Percentiles rank a stretch among this genome's conserved stretches.
Conservation (phyloP, 768 basidiomycete genomes). For the Psilocybe subaeruginosa region DNA sequence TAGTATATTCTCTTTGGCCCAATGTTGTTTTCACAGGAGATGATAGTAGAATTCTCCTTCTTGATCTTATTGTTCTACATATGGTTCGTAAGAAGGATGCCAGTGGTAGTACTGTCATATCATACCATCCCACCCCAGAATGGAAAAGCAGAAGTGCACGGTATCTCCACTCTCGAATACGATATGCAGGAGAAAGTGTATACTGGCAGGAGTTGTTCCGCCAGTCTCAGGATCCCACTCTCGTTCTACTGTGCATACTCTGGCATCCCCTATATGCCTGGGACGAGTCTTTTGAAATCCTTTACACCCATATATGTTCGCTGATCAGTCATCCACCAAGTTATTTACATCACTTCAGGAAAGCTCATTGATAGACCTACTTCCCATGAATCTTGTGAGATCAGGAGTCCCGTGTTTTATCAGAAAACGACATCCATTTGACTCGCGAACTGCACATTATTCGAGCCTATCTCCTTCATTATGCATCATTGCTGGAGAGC, state of each 20-base stretch:
- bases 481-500: conserved; percentile 50
- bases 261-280: conserved; percentile 65
- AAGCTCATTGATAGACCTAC: no score
- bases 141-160: conserved; percentile 36
- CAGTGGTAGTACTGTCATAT: conserved; percentile 45
- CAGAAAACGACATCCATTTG: conserved; percentile 31
- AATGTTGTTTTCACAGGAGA: conserved; percentile 17
- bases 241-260: conserved; percentile 50
- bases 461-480: conserved; percentile 57
- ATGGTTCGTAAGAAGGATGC: conserved; percentile 37
- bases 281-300: conserved; percentile 56
- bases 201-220: conserved; percentile 45
- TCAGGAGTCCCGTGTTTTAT: conserved; percentile 21
- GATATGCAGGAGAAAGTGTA: conserved; percentile 39
- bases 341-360: conserved; percentile 5
- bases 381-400: no score
- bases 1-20: neutral
- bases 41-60: conserved; percentile 32
- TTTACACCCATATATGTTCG: conserved; percentile 51
- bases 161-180: conserved; percentile 42
- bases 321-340: conserved; percentile 37
- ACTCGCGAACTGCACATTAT: conserved; percentile 58
- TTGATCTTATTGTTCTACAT: conserved; percentile 48
- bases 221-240: conserved; percentile 52
- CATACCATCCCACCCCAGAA: conserved; percentile 42